phyloP scores from a whole-genome alignment of 768 basidiomycete genomes.

The Chalciporus sphaerocephalus region DNA sequence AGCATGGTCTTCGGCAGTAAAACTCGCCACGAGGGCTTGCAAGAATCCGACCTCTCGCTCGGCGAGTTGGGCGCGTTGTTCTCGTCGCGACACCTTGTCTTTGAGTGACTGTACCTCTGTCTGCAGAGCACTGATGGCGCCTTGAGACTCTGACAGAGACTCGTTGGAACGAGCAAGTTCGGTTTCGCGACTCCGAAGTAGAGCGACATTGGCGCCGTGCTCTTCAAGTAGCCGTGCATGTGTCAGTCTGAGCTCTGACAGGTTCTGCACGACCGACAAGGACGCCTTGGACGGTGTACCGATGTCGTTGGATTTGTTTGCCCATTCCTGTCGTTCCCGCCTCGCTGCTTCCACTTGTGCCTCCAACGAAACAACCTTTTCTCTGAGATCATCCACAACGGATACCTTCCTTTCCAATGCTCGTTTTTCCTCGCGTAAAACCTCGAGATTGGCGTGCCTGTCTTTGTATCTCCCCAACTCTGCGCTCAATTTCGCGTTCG shows the following conservation, averaged over 20 bases:
- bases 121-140: slow-evolving; percentile 32
- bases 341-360: slow-evolving; percentile 61
- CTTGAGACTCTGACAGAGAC: slow-evolving; percentile 35
- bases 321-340: slow-evolving; percentile 55
- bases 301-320: slow-evolving; percentile 31
- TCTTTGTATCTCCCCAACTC: slow-evolving; percentile 55
- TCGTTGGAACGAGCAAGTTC: slow-evolving; percentile 43
- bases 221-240: slow-evolving; percentile 66
- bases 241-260: slow-evolving; percentile 55
- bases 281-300: slow-evolving; percentile 44
- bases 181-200: slow-evolving; percentile 50
- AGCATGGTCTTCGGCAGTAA: slow-evolving; percentile 51
- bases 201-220: slow-evolving; percentile 53
- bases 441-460: slow-evolving; percentile 57
- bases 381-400: slow-evolving; percentile 51
- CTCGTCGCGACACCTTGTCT: slow-evolving; percentile 36
- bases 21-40: slow-evolving; percentile 65
- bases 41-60: slow-evolving; percentile 67
- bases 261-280: slow-evolving; percentile 51
- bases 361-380: slow-evolving; percentile 52
- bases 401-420: slow-evolving; percentile 51
- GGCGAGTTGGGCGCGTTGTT: slow-evolving; percentile 37
- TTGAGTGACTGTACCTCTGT: slow-evolving; percentile 37
- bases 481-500: slow-evolving; percentile 49
- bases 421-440: slow-evolving; percentile 71